Evolutionary conservation across 179 eudicot genomes (phyloP).

Genomic region (Beta lomatogona): DNA sequence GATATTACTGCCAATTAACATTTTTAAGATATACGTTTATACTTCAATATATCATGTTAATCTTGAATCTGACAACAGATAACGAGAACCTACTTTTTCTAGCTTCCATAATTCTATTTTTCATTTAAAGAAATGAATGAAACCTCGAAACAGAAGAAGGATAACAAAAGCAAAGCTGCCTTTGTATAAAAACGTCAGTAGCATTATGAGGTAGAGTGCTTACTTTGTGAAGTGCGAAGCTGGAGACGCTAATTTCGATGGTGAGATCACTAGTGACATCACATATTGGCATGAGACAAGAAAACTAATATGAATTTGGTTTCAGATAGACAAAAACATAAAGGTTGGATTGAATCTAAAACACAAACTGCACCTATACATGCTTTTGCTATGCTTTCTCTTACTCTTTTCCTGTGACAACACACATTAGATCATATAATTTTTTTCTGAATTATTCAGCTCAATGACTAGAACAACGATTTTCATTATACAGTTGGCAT

Average conservation of each 20-base stretch:
- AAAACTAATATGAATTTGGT: conserved; percentile 5
- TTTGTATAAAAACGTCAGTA: no score
- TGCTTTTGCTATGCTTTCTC: conserved; percentile 4
- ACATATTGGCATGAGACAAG: conserved; percentile 82
- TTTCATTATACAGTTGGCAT: conserved; percentile 11
- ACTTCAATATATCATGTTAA: no score
- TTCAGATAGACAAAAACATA: conserved; percentile 6
- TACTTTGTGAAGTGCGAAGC: conserved; percentile 95
- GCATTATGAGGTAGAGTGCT: conserved; percentile 12
- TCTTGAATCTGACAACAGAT: no score
- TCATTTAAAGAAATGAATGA: no score
- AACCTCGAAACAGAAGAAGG: no score
- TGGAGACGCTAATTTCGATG: conserved; percentile 70
- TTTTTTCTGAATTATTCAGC: conserved; percentile 11
- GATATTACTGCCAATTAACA: no score
- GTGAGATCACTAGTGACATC: conserved; percentile 93
- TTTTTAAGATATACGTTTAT: no score
- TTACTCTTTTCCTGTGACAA: not conserved
- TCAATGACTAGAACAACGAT: not conserved
- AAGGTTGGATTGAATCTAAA: conserved; percentile 4
- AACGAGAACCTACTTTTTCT: no score
- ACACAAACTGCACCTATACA: conserved; percentile 5
- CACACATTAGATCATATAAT: not conserved
- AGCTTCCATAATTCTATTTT: no score
- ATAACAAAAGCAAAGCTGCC: no score